Conservation (phyloP, 306 rosid genomes). For the Rubus parviflorus region DNA sequence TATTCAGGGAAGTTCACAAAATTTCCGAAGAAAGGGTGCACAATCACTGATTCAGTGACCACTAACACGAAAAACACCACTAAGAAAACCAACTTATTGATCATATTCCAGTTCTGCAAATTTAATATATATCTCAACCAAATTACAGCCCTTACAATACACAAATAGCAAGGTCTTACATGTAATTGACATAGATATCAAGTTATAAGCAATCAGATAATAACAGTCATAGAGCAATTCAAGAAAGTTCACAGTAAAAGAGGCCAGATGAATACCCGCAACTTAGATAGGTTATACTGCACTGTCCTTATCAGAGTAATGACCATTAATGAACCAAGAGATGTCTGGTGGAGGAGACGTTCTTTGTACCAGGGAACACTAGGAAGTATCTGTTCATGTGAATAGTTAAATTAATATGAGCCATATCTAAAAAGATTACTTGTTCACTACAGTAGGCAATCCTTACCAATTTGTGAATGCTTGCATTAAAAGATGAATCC, state of each 20-base stretch:
- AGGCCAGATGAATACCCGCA: constrained; percentile 62
- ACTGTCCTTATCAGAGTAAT: constrained; percentile 93
- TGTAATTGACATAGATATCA: constrained; percentile 12
- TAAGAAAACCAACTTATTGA: background rate
- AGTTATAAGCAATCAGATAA: constrained; percentile 26
- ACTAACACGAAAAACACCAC: background rate
- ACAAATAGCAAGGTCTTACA: background rate
- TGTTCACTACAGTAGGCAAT: constrained; percentile 7
- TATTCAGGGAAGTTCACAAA: constrained; percentile 2
- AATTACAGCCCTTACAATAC: background rate
- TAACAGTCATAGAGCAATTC: background rate
- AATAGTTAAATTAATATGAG: constrained; percentile 31
- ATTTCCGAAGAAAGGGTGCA: background rate
- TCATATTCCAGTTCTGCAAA: background rate
- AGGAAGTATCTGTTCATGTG: constrained; percentile 64
- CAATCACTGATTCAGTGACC: background rate
- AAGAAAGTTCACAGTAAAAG: constrained; percentile 20
- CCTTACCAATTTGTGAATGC: constrained; percentile 94
- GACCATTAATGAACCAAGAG: constrained; percentile 96
- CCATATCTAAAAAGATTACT: constrained; percentile 12
- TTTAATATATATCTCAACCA: background rate
- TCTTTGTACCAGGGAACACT: constrained; percentile 97
- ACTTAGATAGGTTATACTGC: constrained; percentile 90
- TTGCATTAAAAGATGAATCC: constrained; percentile 95
- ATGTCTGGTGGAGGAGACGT: constrained; percentile 92